Percentiles rank a stretch among this genome's conserved stretches.
Evolutionary conservation across 2,329 filamentous ascomycete species (phyloP).

Genomic region (Fusarium solani-melongenae): DNA sequence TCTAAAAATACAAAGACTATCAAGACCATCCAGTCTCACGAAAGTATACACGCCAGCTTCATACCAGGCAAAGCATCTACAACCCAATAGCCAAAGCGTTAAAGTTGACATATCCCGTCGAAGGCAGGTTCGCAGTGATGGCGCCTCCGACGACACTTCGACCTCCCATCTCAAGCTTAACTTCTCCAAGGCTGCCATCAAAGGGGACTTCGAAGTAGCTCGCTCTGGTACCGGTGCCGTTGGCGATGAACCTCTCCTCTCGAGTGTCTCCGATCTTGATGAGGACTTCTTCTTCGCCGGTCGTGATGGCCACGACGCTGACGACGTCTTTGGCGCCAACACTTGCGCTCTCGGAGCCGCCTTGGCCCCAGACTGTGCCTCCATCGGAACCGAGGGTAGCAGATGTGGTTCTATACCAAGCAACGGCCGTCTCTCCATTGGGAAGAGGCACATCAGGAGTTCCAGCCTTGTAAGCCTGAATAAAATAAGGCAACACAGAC

Average conservation of each 20-base stretch:
- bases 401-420: slow-evolving; percentile 50
- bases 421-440: slow-evolving; percentile 42
- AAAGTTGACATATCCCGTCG: slow-evolving; percentile 39
- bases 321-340: slow-evolving; percentile 44
- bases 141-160: slow-evolving; percentile 20
- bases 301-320: slow-evolving; percentile 48
- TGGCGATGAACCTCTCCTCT: slow-evolving; percentile 26
- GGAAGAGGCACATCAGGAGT: slow-evolving; percentile 40
- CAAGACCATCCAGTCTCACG: background rate
- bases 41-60: background rate
- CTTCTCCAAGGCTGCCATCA: slow-evolving; percentile 20
- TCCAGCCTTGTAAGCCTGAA: slow-evolving; percentile 60
- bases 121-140: slow-evolving; percentile 28
- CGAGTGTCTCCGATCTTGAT: slow-evolving; percentile 47
- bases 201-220: slow-evolving; percentile 40
- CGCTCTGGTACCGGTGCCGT: slow-evolving; percentile 22
- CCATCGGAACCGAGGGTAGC: slow-evolving; percentile 41
- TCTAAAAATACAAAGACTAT: background rate
- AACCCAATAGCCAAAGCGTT: slow-evolving; percentile 34
- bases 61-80: background rate
- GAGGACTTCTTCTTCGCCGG: slow-evolving; percentile 40
- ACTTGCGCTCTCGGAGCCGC: slow-evolving; percentile 37
- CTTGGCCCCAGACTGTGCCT: slow-evolving; percentile 47
- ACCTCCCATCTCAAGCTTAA: slow-evolving; percentile 34
- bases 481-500: slow-evolving; percentile 60